Evolutionary conservation across 164 flowering plant genomes (phyloP).

Genomic region (Magnolia sinica): DNA sequence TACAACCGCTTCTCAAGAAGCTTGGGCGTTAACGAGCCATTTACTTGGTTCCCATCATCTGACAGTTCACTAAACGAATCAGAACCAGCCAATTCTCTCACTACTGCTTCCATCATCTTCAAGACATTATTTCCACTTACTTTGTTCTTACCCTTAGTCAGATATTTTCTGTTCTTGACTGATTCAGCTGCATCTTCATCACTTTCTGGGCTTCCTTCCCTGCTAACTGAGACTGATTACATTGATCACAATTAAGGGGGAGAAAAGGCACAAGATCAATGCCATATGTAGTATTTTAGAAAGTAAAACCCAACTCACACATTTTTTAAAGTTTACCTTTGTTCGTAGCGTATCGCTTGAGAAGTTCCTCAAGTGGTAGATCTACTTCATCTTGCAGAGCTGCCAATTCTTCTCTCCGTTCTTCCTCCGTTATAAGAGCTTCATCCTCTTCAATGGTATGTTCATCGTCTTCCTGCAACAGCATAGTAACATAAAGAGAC

Average conservation of each 20-base stretch:
- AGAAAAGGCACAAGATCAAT: neutral
- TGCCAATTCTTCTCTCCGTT: slow-evolving; percentile 78
- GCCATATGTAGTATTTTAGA: neutral
- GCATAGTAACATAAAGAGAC: slow-evolving; percentile 11
- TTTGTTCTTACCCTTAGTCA: slow-evolving; percentile 24
- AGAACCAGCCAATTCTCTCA: slow-evolving; percentile 10
- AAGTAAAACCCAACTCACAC: neutral
- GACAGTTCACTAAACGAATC: neutral
- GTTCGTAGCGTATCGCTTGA: slow-evolving; percentile 53
- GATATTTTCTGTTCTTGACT: slow-evolving; percentile 14
- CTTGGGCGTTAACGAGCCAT: slow-evolving; percentile 2
- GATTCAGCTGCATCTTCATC: slow-evolving; percentile 23
- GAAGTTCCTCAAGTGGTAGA: slow-evolving; percentile 84
- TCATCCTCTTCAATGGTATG: slow-evolving; percentile 91
- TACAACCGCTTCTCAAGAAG: slow-evolving; percentile 1
- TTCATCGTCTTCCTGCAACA: slow-evolving; percentile 91
- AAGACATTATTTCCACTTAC: neutral
- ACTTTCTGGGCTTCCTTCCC: slow-evolving; percentile 39
- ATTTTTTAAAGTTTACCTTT: slow-evolving; percentile 33
- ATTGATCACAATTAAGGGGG: slow-evolving; percentile 15
- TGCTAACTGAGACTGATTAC: slow-evolving; percentile 36
- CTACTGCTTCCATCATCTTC: neutral
- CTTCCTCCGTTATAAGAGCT: slow-evolving; percentile 76
- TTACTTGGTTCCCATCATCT: slow-evolving; percentile 5
- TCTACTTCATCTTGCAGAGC: slow-evolving; percentile 75